Conservation (phyloP, 176 grass and related monocot genomes). For the Olyra latifolia region DNA sequence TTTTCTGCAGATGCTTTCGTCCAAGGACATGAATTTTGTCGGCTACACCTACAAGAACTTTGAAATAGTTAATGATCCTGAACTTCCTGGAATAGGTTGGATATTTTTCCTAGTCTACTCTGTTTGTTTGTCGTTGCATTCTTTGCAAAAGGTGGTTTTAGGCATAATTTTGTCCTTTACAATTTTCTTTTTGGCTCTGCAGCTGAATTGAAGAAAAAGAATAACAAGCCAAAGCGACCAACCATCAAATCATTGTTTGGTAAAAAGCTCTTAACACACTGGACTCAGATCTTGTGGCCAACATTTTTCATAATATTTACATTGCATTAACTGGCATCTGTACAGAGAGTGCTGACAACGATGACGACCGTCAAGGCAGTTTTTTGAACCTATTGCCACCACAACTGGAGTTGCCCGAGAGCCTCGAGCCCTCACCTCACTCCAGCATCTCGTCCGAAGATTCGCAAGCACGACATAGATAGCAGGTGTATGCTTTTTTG, state of each 20-base stretch:
- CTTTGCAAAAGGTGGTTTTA: background rate
- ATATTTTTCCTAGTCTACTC: slow-evolving; percentile 6
- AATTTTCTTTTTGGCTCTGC: slow-evolving; percentile 16
- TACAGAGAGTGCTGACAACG: slow-evolving; percentile 34
- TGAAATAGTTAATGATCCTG: slow-evolving; percentile 53
- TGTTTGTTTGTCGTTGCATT: background rate
- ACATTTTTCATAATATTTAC: slow-evolving; percentile 21
- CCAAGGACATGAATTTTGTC: slow-evolving; percentile 56
- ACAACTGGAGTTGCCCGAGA: slow-evolving; percentile 53
- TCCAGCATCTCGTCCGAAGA: slow-evolving; percentile 59
- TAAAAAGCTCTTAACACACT: slow-evolving; percentile 25
- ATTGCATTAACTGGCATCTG: slow-evolving; percentile 15
- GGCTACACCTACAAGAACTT: slow-evolving; percentile 60
- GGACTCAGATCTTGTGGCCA: background rate
- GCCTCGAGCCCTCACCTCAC: slow-evolving; percentile 56
- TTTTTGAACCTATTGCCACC: slow-evolving; percentile 50
- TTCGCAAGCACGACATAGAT: slow-evolving; percentile 44
- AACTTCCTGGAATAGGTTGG: slow-evolving; percentile 53
- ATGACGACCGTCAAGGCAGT: slow-evolving; percentile 46
- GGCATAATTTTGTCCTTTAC: background rate
- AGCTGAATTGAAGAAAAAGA: slow-evolving; percentile 75
- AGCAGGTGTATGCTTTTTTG: slow-evolving; percentile 25
- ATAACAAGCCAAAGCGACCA: slow-evolving; percentile 58
- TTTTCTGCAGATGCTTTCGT: slow-evolving; percentile 53
- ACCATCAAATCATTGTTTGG: slow-evolving; percentile 80